phyloP scores from a whole-genome alignment of 306 rosid genomes.

The Arachis hypogaea region DNA sequence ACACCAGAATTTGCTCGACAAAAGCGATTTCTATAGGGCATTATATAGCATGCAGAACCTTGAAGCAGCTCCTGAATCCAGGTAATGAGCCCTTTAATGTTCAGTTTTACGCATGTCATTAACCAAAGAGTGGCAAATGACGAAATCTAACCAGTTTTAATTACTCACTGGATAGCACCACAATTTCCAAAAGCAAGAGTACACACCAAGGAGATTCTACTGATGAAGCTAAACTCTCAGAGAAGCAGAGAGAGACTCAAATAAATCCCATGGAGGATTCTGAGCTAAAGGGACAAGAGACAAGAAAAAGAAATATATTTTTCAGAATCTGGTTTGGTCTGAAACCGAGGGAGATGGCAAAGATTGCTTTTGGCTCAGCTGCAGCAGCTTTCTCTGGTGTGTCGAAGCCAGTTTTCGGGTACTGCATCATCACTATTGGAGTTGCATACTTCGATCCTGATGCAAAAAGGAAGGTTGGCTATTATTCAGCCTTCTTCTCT shows the following conservation, averaged over 20 bases:
- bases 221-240: conserved; percentile 40
- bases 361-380: conserved; percentile 58
- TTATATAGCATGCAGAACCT: conserved; percentile 75
- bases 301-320: conserved; percentile 49
- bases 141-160: conserved; percentile 38
- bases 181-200: conserved; percentile 50
- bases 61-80: conserved; percentile 50
- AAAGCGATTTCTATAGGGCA: conserved; percentile 62
- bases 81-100: conserved; percentile 46
- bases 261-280: conserved; percentile 33
- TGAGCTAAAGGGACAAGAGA: conserved; percentile 42
- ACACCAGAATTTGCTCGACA: conserved; percentile 67
- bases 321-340: conserved; percentile 85
- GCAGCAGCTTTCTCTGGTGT: conserved; percentile 76
- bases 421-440: conserved; percentile 78
- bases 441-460: conserved; percentile 60
- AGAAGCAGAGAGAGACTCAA: conserved; percentile 39
- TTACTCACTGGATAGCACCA: conserved; percentile 49
- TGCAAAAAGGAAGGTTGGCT: conserved; percentile 63
- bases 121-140: not conserved
- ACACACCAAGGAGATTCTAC: conserved; percentile 44
- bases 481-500: conserved; percentile 61
- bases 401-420: conserved; percentile 86
- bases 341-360: conserved; percentile 55
- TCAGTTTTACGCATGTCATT: conserved; percentile 1